phyloP scores from a whole-genome alignment of 2,329 filamentous ascomycete species.

The Ambrosiella cleistominuta region DNA sequence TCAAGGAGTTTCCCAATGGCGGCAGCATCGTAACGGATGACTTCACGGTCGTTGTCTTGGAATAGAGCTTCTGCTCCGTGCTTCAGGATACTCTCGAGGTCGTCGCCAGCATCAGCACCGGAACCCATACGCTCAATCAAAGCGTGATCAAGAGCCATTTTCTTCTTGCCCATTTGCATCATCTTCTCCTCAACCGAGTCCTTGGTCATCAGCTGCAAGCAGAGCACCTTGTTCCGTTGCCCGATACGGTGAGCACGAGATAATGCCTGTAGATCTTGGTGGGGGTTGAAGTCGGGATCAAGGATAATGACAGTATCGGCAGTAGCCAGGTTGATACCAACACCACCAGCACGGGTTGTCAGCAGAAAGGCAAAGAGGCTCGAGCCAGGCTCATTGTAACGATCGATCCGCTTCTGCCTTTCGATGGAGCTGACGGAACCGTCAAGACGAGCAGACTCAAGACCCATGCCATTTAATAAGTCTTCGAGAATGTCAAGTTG shows the following conservation, averaged over 20 bases:
- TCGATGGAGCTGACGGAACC: slow-evolving; percentile 65
- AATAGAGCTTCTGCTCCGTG: slow-evolving; percentile 81
- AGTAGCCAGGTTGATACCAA: slow-evolving; percentile 92
- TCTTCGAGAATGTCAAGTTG: slow-evolving; percentile 86
- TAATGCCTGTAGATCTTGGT: slow-evolving; percentile 91
- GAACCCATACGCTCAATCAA: slow-evolving; percentile 83
- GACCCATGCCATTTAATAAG: slow-evolving; percentile 59
- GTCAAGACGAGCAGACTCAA: slow-evolving; percentile 66
- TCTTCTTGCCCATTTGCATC: slow-evolving; percentile 85
- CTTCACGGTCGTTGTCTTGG: slow-evolving; percentile 49
- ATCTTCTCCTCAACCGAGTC: slow-evolving; percentile 87
- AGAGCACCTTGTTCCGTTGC: slow-evolving; percentile 87
- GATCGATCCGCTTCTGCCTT: slow-evolving; percentile 88
- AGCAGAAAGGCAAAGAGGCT: slow-evolving; percentile 76
- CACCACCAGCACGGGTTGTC: slow-evolving; percentile 85
- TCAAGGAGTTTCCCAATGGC: slow-evolving; percentile 87
- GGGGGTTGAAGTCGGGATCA: slow-evolving; percentile 92
- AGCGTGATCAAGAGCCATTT: slow-evolving; percentile 88
- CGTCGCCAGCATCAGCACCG: slow-evolving; percentile 59
- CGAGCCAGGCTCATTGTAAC: slow-evolving; percentile 75
- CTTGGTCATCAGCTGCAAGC: slow-evolving; percentile 86
- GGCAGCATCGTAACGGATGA: slow-evolving; percentile 64
- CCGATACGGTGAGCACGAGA: slow-evolving; percentile 92
- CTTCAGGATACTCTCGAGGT: slow-evolving; percentile 73
- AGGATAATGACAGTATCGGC: slow-evolving; percentile 97